Evolutionary conservation across 106 monocot species (phyloP), one percentile per base, ranked within the genome.

Genomic region (Hemerocallis citrina): DNA sequence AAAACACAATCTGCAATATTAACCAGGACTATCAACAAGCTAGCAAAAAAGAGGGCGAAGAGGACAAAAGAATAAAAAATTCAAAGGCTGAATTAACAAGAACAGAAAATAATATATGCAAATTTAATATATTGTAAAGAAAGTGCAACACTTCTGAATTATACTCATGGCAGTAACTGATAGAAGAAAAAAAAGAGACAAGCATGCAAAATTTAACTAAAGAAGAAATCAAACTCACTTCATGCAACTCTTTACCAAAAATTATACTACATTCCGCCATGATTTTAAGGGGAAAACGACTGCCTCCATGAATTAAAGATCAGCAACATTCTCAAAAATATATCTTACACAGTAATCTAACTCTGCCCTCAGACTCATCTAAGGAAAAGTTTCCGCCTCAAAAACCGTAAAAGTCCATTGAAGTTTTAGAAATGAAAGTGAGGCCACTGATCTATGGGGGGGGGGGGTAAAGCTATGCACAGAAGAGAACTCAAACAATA

Each of bases 281-380:
- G 21, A 4, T 41, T 30, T 40, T 33, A 48, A 4, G 34, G n/a
- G 28, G 21, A 46, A 64, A 70, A 42, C 43, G 24, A 57, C 6
- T 52, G 28, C 59, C 25, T 45, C 44, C 14, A 42, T 58, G 24
- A 66, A 60, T 64, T 61, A 54, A 68, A n/a, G 35, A 47, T 59
- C 16, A 31, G 35, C 32, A 56, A 50, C 59, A 64, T 47, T 21
- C 11, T 71, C 51, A 72, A 72, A 72, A 71, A 40, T 52, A 61
- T 68, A 79, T 75, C 64, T 72, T 84, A 84, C 78, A 78, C 15
- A 54, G 65, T 43, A 66, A 71, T 65, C 9, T 48, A 60, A 52
- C 52, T 70, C 55, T 49, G 43, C 41, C 33, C 13, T 64, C 61
- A 49, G 34, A 51, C 61, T 68, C 16, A 45, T 40, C 47, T 28